phyloP scores from a whole-genome alignment of 2,329 filamentous ascomycete genomes.

The Ophiostoma tasmaniense region DNA sequence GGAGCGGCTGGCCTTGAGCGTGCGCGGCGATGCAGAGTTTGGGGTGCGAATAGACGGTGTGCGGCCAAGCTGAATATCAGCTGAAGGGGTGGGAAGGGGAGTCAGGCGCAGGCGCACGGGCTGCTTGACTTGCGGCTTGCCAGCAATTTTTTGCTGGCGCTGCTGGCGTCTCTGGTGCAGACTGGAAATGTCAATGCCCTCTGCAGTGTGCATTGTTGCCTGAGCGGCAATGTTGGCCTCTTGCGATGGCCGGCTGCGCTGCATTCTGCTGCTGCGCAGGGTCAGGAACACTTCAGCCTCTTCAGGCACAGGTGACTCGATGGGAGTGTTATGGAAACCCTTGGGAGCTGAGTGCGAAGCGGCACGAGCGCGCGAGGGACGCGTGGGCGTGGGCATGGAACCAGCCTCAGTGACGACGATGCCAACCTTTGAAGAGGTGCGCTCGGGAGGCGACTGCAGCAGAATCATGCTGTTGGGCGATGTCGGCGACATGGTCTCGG shows the following conservation, averaged over 20 bases:
- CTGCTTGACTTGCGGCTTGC: conserved; percentile 11
- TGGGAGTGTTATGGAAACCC: conserved; percentile 15
- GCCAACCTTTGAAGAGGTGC: background rate
- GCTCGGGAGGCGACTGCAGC: conserved; percentile 6
- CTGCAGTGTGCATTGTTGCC: background rate
- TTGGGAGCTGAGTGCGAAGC: conserved; percentile 9
- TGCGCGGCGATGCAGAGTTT: background rate
- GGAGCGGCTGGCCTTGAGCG: conserved; percentile 17
- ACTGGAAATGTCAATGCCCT: background rate
- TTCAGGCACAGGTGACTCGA: conserved; percentile 14
- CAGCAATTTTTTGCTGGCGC: conserved; percentile 16
- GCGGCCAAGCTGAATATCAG: background rate
- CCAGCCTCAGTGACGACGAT: background rate
- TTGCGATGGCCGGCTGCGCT: background rate
- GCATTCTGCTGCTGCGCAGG: background rate
- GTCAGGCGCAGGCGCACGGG: conserved; percentile 14
- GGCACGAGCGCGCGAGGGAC: conserved; percentile 6
- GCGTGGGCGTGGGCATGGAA: background rate
- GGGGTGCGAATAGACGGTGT: background rate
- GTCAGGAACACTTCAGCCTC: conserved; percentile 13
- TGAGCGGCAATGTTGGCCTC: background rate
- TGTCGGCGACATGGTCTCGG: conserved; percentile 17
- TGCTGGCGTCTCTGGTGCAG: conserved; percentile 18
- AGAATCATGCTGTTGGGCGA: conserved; percentile 10
- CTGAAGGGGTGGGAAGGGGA: conserved; percentile 12